Conservation (phyloP, 2,329 filamentous ascomycete genomes). For the Lecanicillium sp. region DNA sequence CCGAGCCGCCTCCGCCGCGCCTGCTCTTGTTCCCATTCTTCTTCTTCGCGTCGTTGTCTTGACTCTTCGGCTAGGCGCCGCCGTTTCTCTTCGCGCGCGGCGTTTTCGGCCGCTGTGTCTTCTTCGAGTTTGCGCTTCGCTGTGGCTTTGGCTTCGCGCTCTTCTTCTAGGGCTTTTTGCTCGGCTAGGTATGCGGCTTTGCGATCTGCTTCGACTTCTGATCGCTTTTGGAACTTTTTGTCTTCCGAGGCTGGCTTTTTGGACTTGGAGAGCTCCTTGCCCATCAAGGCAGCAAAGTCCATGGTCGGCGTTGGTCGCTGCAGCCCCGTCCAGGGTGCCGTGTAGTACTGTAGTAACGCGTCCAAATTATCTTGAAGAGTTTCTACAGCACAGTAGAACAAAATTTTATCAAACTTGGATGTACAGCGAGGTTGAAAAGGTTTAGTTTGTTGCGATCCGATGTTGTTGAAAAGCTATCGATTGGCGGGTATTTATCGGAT, state of each 20-base stretch:
- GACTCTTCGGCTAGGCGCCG: constrained; percentile 75
- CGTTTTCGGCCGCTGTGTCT: constrained; percentile 64
- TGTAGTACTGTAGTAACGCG: too few relatives aligned
- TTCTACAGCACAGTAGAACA: too few relatives aligned
- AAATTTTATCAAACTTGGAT: neutral
- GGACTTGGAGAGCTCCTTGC: constrained; percentile 80
- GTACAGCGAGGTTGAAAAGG: neutral
- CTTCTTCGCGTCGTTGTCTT: constrained; percentile 57
- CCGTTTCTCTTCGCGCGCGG: constrained; percentile 72
- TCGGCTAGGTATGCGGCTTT: constrained; percentile 73
- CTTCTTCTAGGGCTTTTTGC: constrained; percentile 64
- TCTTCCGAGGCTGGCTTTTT: constrained; percentile 41
- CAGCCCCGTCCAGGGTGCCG: too few relatives aligned
- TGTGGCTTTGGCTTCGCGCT: constrained; percentile 59
- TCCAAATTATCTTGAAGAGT: too few relatives aligned
- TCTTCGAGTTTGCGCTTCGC: constrained; percentile 88
- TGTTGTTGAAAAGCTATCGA: constrained; percentile 14
- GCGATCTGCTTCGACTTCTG: constrained; percentile 77
- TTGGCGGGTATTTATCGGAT: constrained; percentile 19
- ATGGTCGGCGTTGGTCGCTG: constrained; percentile 39
- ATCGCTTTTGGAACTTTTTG: constrained; percentile 78
- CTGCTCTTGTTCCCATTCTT: constrained; percentile 65
- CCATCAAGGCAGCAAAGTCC: constrained; percentile 95
- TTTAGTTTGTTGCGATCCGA: neutral
- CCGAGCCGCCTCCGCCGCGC: constrained; percentile 68